These are phyloP conservation scores for Xylaria sp. DNA, from an alignment of 2,329 filamentous ascomycete species.

Conservation along the genomic window DNA sequence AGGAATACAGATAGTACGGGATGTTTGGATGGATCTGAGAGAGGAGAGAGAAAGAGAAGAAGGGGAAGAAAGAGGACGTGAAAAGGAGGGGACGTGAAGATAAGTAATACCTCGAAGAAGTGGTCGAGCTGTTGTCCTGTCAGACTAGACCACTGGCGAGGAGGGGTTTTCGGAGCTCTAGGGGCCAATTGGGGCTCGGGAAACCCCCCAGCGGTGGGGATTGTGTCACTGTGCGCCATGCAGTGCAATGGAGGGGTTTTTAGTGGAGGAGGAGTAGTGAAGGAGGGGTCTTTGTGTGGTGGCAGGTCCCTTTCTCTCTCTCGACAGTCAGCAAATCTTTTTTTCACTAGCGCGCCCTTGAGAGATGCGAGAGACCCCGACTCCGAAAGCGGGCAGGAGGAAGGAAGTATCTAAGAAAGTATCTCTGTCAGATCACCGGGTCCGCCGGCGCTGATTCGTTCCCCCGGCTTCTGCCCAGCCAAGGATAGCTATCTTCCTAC, in stretches of 20 bases:
- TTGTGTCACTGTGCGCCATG: slow-evolving; percentile 1
- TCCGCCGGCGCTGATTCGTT: slow-evolving; percentile 5
- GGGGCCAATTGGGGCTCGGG: slow-evolving; percentile 23
- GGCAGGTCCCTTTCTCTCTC: neutral
- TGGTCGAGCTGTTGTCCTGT: slow-evolving; percentile 11
- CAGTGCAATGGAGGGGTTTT: slow-evolving; percentile 19
- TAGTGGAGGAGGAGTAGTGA: neutral
- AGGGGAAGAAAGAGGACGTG: slow-evolving; percentile 11
- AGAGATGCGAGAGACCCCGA: slow-evolving; percentile 14
- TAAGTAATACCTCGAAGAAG: slow-evolving; percentile 19
- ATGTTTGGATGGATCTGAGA: slow-evolving; percentile 23
- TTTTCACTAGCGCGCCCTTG: slow-evolving; percentile 19
- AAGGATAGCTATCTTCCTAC: no score
- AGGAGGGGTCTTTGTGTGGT: slow-evolving; percentile 1
- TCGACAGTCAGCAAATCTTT: slow-evolving; percentile 29
- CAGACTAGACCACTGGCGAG: slow-evolving; percentile 20
- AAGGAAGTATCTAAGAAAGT: neutral
- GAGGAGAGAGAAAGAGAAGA: slow-evolving; percentile 21
- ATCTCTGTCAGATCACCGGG: neutral
- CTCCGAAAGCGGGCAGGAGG: slow-evolving; percentile 30
- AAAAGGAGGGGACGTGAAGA: slow-evolving; percentile 21
- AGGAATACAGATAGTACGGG: slow-evolving; percentile 18
- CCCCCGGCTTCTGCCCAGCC: neutral
- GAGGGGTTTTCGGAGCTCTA: slow-evolving; percentile 29
- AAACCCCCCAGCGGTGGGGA: slow-evolving; percentile 18